Base-by-base conservation (phyloP, 2,329 filamentous ascomycete species). In the Didymella pinodella region DNA sequence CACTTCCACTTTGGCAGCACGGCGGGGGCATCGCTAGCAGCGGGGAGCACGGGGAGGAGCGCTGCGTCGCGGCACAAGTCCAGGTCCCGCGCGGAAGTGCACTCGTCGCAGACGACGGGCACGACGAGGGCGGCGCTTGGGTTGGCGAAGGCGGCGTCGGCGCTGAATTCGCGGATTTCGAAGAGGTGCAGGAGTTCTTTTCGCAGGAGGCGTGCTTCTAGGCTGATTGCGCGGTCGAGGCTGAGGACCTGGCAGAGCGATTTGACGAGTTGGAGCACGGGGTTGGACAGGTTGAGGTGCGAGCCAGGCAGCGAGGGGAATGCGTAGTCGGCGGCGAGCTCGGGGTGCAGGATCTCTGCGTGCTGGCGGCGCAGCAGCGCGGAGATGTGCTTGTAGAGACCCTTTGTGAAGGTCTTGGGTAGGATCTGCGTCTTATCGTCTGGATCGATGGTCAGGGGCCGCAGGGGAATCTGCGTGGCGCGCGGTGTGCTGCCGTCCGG, bases 1-100 rank as follows among this genome's bases (percentile, higher is more conserved):
- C 95, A 99, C 48, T 84, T 85, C 92, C 92, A 97, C 3, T 76
- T 74, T 0, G 75, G 84, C 89, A 91, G 94, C 62, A 20, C 18
- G 31, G 54, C 61, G 7, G 65, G 57, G 0, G 67, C 63, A 10
- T 62, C 65, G 20, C 47, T 4, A 2, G 14, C 75, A 53, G 4
- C 83, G 14, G 48, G 32, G 2, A 61, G 81, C 0, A 64, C 29
- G 0, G 89, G 88, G 3, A 95, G 82, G 2, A 98, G 80, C 63
- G 92, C 89, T 68, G 92, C 89, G 71, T 99, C 95, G 6, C 93
- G 89, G 76, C 95, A 99, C 26, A 99, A 84, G 74, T 99, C 95
- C 31, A 98, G 83, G 71, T 98, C 93, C 31, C 92, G 88, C 12
- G 91, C 87, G 78, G 95, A 87, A 45, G 93, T 97, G 81, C 95